Evolutionary conservation across 2,329 filamentous ascomycete species (phyloP).

Genomic region (Epichloe baconii): DNA sequence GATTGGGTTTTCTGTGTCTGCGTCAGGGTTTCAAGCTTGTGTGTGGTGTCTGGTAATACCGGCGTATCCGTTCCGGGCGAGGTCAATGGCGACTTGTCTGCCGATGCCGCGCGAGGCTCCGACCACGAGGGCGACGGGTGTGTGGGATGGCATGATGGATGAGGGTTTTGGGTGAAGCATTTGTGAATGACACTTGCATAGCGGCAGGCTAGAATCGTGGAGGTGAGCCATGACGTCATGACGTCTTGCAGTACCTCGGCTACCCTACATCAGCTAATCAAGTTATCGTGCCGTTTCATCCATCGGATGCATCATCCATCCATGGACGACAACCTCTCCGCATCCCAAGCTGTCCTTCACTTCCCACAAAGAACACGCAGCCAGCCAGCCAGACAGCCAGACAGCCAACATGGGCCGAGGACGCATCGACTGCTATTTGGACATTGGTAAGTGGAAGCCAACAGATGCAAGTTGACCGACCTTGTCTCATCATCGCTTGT

Average conservation of each 20-base stretch:
- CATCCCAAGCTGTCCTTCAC: not conserved
- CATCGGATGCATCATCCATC: too few relatives aligned
- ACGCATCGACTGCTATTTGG: constrained; percentile 53
- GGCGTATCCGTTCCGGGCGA: constrained; percentile 57
- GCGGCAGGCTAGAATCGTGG: too few relatives aligned
- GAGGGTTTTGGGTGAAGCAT: too few relatives aligned
- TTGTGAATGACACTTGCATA: too few relatives aligned
- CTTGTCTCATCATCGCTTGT: not conserved
- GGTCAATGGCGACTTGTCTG: constrained; percentile 64
- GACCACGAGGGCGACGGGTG: constrained; percentile 55
- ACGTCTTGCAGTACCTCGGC: too few relatives aligned
- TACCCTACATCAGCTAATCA: too few relatives aligned
- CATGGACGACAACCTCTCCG: too few relatives aligned
- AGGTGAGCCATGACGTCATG: too few relatives aligned
- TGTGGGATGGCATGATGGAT: constrained; percentile 8
- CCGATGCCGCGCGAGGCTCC: constrained; percentile 73
- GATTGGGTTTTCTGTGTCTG: not conserved
- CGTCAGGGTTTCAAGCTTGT: not conserved
- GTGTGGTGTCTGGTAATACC: constrained; percentile 31
- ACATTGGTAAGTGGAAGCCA: constrained; percentile 38
- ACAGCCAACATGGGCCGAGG: constrained; percentile 41
- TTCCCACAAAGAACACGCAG: not conserved
- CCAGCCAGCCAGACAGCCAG: not conserved
- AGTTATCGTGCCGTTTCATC: too few relatives aligned
- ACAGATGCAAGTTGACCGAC: not conserved